Percentiles rank a stretch among this genome's conserved stretches.
Conservation (phyloP, 139 green algal species). For the Chara braunii region DNA sequence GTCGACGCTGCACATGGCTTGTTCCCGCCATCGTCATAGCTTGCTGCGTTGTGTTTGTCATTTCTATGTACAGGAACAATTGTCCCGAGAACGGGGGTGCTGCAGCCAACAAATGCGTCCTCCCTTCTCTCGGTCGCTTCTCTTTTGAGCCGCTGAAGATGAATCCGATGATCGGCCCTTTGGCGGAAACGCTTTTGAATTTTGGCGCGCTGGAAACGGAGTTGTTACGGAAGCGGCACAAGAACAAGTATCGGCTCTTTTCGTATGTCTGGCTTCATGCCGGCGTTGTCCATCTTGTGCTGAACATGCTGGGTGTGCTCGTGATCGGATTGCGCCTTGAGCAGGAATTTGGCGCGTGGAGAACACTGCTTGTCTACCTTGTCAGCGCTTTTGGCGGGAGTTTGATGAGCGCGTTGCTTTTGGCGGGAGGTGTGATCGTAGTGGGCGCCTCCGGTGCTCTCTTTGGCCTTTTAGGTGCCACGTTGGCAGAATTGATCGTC, state of each 20-base stretch:
- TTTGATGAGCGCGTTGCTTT: conserved; percentile 21
- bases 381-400: conserved; percentile 3
- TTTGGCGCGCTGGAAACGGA: conserved; percentile 24
- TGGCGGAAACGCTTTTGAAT: conserved; percentile 25
- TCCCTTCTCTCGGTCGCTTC: conserved; percentile 16
- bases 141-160: conserved; percentile 24
- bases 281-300: conserved; percentile 23
- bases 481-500: conserved; percentile 21
- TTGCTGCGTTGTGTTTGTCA: conserved; percentile 24
- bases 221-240: background rate
- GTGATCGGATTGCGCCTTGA: conserved; percentile 16
- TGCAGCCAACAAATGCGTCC: conserved; percentile 12
- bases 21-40: background rate
- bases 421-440: conserved; percentile 2
- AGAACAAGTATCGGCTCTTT: conserved; percentile 24
- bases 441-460: conserved; percentile 36
- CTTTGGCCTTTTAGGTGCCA: conserved; percentile 38
- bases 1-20: too few relatives aligned
- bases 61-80: conserved; percentile 29
- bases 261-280: conserved; percentile 33
- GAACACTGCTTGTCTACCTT: conserved; percentile 8
- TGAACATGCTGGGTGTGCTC: conserved; percentile 15
- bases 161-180: conserved; percentile 32
- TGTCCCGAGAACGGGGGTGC: conserved; percentile 5
- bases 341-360: conserved; percentile 15